A percentile compares a stretch with the other conserved stretches of the same genome.
Evolutionary conservation across 805 yeast species (phyloP).

Genomic region (Kluyveromyces aestuarii): DNA sequence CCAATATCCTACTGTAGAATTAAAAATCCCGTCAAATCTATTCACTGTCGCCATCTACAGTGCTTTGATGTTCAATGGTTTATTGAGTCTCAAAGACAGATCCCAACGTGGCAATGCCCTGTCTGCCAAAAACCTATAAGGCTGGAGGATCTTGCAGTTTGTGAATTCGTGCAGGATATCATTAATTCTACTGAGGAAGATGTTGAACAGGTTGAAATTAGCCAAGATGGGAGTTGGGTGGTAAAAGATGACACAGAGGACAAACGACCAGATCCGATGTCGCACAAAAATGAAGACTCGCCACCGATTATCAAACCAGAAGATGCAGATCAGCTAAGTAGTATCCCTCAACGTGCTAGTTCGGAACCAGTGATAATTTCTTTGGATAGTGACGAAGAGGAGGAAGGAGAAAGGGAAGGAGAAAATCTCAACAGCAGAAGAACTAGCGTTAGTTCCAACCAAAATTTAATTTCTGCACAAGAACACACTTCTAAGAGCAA

Average conservation of each 20-base stretch:
- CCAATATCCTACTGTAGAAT: constrained; percentile 71
- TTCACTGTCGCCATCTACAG: constrained; percentile 68
- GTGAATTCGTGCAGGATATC: constrained; percentile 64
- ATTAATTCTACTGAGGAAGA: constrained; percentile 43
- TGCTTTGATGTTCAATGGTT: constrained; percentile 81
- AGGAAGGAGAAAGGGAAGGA: constrained; percentile 19
- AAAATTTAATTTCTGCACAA: background rate
- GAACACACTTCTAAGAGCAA: background rate
- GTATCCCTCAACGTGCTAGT: constrained; percentile 3
- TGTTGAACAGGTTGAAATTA: constrained; percentile 57
- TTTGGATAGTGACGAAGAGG: constrained; percentile 43
- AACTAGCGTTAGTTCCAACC: background rate
- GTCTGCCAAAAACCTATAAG: constrained; percentile 51
- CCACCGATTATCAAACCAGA: constrained; percentile 12
- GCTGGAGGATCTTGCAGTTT: constrained; percentile 54
- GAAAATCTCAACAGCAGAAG: background rate
- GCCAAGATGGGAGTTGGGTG: constrained; percentile 68
- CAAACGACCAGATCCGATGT: constrained; percentile 5
- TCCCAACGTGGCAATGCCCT: constrained; percentile 86
- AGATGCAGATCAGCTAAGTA: constrained; percentile 15
- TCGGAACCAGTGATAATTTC: constrained; percentile 36
- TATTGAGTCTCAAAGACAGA: constrained; percentile 64
- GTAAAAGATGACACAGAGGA: constrained; percentile 27
- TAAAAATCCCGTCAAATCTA: constrained; percentile 61
- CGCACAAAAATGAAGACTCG: constrained; percentile 5